phyloP scores from a whole-genome alignment of 768 basidiomycete species.

The Mycena albidolilacea region DNA sequence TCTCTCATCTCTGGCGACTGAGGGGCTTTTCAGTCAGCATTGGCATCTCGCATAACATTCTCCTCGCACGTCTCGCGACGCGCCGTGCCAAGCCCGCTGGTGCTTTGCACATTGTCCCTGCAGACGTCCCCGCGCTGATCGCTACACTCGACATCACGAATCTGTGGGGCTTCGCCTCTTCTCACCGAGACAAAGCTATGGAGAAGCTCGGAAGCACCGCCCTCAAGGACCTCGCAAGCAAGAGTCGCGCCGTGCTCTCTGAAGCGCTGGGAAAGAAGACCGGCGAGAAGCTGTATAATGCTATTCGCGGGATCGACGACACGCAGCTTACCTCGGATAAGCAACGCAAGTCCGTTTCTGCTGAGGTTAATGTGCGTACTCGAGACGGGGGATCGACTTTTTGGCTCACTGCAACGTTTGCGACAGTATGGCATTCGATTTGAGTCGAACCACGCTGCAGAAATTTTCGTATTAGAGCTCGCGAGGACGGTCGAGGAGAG shows the following conservation, averaged over 20 bases:
- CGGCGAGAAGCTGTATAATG: slow-evolving; percentile 90
- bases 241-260: slow-evolving; percentile 76
- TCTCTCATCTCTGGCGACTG: neutral
- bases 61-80: slow-evolving; percentile 93
- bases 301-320: slow-evolving; percentile 87
- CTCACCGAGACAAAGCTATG: slow-evolving; percentile 81
- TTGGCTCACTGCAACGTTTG: neutral
- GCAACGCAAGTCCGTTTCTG: slow-evolving; percentile 91
- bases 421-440: slow-evolving; percentile 95
- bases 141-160: slow-evolving; percentile 82
- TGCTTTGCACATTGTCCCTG: slow-evolving; percentile 78
- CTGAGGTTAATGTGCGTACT: slow-evolving; percentile 90
- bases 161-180: slow-evolving; percentile 89
- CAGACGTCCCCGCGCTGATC: slow-evolving; percentile 68
- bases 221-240: slow-evolving; percentile 77
- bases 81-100: slow-evolving; percentile 93
- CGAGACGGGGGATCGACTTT: neutral
- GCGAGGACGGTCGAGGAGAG: slow-evolving; percentile 83
- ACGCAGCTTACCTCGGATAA: slow-evolving; percentile 87
- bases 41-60: slow-evolving; percentile 92
- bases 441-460: slow-evolving; percentile 84
- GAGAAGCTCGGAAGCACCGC: slow-evolving; percentile 83
- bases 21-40: slow-evolving; percentile 78
- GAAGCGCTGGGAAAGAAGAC: slow-evolving; percentile 83
- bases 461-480: slow-evolving; percentile 83